Evolutionary conservation across 257 asterid genomes (phyloP), one percentile per base, ranked within the genome.

Genomic region (Verbena officinalis): DNA sequence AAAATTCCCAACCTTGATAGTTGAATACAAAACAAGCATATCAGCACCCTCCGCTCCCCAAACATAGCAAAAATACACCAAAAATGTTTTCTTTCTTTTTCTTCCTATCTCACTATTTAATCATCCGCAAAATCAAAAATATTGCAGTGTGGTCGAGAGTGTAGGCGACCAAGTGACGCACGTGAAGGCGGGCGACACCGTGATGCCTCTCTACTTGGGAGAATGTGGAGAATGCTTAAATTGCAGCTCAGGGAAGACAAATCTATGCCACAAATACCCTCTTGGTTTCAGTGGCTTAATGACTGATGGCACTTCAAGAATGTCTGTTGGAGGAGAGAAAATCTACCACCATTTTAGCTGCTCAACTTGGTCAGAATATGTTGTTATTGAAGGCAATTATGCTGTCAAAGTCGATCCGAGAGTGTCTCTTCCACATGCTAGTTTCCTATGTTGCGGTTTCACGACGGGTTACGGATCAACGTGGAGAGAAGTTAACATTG

Each of bases 301-400:
- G 74, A 50, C 64, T 0, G 96, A 86, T 72, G 95, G 95, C 31
- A 82, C 88, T 10, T 77, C 95, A 48, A 80, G 91, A 76, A 84
- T 86, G 86, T 83, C 94, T 0, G 70, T 71, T 4, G 59, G 40
- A 23, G 95, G 93, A 7, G 81, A 81, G 36, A 65, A 12, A 15
- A 43, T 83, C 27, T 87, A 83, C 76, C 91, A 85, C 72, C 74
- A 60, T 55, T 72, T 87, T 17, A 85, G 85, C 79, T 87, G 91
- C 70, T 80, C 91, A 1, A 90, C 97, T 14, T 90, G 95, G 95
- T 84, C 90, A 0, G 97, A 90, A 6, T 90, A 90, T 72, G 31
- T 62, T 4, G 97, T 90, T 11, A 20, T 80, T 2, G 94, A 85
- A 5, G 77, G 82, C 1, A 73, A 80, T 12, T 87, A 76, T 51